Percentiles rank a stretch among this genome's conserved stretches.
Evolutionary conservation across 1,139 yeast species (phyloP).

Genomic region (Meyerozyma elateridarum): DNA sequence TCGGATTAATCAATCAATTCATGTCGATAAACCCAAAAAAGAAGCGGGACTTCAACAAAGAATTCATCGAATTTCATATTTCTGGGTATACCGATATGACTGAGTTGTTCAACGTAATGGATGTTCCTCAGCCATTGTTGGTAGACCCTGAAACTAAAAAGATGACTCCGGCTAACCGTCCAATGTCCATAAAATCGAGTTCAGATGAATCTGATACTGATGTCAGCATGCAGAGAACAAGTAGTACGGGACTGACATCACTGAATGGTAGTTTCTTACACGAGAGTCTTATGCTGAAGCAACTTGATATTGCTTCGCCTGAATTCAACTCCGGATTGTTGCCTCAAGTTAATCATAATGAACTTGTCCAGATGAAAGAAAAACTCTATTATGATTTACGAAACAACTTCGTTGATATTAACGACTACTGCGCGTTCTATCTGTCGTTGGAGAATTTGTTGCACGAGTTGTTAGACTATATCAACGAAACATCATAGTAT

Average conservation of each 20-base stretch:
- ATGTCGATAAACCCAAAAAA: conserved; percentile 10
- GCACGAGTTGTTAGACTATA: conserved; percentile 36
- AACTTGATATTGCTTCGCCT: conserved; percentile 2
- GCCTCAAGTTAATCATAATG: conserved; percentile 11
- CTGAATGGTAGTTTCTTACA: conserved; percentile 1
- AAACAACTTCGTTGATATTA: conserved; percentile 42
- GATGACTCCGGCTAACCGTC: conserved; percentile 9
- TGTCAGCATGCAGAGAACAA: conserved; percentile 1
- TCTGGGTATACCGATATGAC: conserved; percentile 37
- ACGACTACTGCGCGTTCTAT: conserved; percentile 44
- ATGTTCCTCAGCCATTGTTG: conserved; percentile 38
- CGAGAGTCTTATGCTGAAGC: conserved; percentile 1
- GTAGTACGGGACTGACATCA: not conserved
- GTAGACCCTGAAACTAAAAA: conserved; percentile 7
- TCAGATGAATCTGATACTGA: not conserved
- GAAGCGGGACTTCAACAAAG: conserved; percentile 17
- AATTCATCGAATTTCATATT: conserved; percentile 39
- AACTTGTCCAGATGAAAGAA: conserved; percentile 32
- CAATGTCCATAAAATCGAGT: not conserved
- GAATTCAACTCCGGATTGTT: conserved; percentile 2
- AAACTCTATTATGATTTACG: conserved; percentile 40
- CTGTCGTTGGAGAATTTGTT: conserved; percentile 38
- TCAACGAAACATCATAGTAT: conserved; percentile 13
- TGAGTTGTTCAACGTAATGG: conserved; percentile 40
- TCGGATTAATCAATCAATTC: conserved; percentile 26